phyloP scores from a whole-genome alignment of 495 filamentous ascomycete genomes.

The Penicillium odoratum region DNA sequence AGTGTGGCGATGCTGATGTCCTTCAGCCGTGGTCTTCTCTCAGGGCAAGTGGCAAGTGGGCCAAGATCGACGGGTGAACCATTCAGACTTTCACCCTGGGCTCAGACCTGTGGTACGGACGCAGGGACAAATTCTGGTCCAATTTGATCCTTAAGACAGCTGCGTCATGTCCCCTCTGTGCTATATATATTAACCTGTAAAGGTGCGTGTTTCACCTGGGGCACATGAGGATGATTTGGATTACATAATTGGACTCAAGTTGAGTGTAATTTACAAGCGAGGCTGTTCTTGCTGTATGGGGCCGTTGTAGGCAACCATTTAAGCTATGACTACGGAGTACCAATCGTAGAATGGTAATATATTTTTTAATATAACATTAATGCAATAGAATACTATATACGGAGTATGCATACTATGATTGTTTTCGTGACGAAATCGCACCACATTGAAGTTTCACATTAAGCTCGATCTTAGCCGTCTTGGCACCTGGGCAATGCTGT shows the following conservation, averaged over 20 bases:
- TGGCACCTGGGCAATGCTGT: slow-evolving; percentile 26
- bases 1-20: slow-evolving; percentile 2
- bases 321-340: too few relatives aligned
- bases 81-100: slow-evolving; percentile 13
- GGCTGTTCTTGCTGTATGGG: too few relatives aligned
- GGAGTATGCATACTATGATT: not conserved
- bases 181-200: slow-evolving; percentile 23
- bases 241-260: too few relatives aligned
- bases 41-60: slow-evolving; percentile 17
- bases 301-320: too few relatives aligned
- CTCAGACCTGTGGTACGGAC: slow-evolving; percentile 6
- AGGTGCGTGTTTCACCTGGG: slow-evolving; percentile 11
- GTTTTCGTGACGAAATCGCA: not conserved
- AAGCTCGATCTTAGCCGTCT: slow-evolving; percentile 20
- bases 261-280: too few relatives aligned
- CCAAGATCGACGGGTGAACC: slow-evolving; percentile 26
- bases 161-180: slow-evolving; percentile 22
- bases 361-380: too few relatives aligned
- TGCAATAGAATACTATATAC: too few relatives aligned
- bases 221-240: too few relatives aligned
- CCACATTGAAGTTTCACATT: slow-evolving; percentile 1
- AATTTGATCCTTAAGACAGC: slow-evolving; percentile 12
- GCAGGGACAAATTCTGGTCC: not conserved
- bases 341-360: too few relatives aligned
- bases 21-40: slow-evolving; percentile 17